phyloP scores from a whole-genome alignment of 805 yeast genomes.

The Cyberlindnera euphorbiae region DNA sequence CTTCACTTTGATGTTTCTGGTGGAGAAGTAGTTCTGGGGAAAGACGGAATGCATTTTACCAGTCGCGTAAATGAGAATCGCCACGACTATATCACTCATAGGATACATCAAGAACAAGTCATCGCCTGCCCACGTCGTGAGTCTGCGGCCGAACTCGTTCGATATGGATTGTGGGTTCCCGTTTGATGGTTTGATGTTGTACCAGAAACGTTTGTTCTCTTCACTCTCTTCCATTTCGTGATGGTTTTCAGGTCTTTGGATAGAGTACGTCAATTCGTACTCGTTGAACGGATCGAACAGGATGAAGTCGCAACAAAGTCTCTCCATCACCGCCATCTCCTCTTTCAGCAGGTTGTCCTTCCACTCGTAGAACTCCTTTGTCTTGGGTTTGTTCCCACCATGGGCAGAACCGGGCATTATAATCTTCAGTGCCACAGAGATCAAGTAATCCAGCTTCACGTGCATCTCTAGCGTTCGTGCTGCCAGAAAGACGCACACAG shows the following conservation, averaged over 20 bases:
- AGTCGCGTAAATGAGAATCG: conserved; percentile 7
- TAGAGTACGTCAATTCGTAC: conserved; percentile 1
- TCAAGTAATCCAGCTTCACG: conserved; percentile 4
- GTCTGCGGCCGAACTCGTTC: neutral
- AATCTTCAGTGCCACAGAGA: neutral
- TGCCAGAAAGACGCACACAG: conserved; percentile 17
- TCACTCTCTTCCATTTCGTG: conserved; percentile 1
- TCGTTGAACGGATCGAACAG: conserved; percentile 15
- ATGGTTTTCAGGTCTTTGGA: conserved; percentile 2
- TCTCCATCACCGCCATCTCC: conserved; percentile 22
- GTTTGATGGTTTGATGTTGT: neutral
- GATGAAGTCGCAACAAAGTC: conserved; percentile 23
- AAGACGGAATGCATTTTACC: conserved; percentile 3
- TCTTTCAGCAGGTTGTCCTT: conserved; percentile 14
- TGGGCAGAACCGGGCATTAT: neutral
- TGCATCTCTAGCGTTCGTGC: conserved; percentile 19
- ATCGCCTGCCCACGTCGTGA: conserved; percentile 7
- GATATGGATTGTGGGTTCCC: neutral
- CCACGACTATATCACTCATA: conserved; percentile 8
- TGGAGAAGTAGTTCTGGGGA: conserved; percentile 15
- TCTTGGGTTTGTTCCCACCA: neutral
- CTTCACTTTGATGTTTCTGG: neutral
- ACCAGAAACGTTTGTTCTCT: conserved; percentile 7
- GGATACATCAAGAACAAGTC: conserved; percentile 16
- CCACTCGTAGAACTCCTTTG: conserved; percentile 12